A percentile compares a stretch with the other conserved stretches of the same genome.
Evolutionary conservation across 495 filamentous ascomycete genomes (phyloP).

Genomic region (Aspergillus nidulans): DNA sequence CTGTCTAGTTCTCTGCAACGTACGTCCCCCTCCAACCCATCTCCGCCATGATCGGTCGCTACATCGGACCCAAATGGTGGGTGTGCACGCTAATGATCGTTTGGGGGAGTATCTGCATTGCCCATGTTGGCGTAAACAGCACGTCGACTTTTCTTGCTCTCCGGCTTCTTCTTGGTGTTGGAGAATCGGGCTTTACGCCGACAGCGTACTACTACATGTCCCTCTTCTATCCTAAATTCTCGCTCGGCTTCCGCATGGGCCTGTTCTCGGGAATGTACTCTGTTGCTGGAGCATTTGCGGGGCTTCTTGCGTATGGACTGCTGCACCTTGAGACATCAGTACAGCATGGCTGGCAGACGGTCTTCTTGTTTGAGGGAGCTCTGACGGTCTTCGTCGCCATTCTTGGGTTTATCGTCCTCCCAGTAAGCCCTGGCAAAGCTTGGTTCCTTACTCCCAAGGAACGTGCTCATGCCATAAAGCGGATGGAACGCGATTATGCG

Average conservation of each 20-base stretch:
- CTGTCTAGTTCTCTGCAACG: background rate
- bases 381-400: background rate
- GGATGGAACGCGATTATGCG: background rate
- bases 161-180: background rate
- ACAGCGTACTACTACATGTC: constrained; percentile 6
- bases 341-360: background rate
- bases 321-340: background rate
- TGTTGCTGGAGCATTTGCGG: background rate
- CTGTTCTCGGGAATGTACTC: constrained; percentile 1
- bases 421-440: background rate
- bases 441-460: background rate
- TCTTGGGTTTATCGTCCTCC: background rate
- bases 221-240: constrained; percentile 2
- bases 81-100: background rate
- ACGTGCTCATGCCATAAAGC: background rate
- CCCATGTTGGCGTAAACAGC: background rate
- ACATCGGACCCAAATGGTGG: constrained; percentile 1
- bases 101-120: constrained; percentile 5
- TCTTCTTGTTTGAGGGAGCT: background rate
- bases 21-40: constrained; percentile 4
- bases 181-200: background rate
- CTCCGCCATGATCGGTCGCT: constrained; percentile 3
- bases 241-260: background rate
- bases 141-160: background rate
- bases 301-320: background rate